phyloP scores from a whole-genome alignment of 441 rosid genomes.

The Geranium incanum region DNA sequence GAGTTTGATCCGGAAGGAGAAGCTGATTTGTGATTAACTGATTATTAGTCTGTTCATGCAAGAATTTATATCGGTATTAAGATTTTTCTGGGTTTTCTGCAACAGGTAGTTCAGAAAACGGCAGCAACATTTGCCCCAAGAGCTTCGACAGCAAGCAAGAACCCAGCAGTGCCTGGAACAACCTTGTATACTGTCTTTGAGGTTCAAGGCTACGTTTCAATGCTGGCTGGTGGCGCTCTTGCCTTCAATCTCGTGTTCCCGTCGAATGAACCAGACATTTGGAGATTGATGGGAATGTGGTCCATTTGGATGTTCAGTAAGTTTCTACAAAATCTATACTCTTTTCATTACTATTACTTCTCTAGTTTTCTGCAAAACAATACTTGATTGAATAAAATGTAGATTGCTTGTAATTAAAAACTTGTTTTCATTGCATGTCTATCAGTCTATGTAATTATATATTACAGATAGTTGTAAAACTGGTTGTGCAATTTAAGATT shows the following conservation, averaged over 20 bases:
- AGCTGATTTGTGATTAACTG: not conserved
- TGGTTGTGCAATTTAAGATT: no score
- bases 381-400: not conserved
- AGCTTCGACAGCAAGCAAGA: slow-evolving; percentile 79
- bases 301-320: slow-evolving; percentile 98
- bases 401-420: not conserved
- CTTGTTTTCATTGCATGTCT: no score
- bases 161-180: slow-evolving; percentile 89
- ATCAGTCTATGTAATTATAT: no score
- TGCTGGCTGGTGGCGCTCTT: slow-evolving; percentile 74
- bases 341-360: no score
- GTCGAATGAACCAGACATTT: slow-evolving; percentile 76
- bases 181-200: slow-evolving; percentile 78
- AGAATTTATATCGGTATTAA: not conserved
- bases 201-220: slow-evolving; percentile 72
- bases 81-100: not conserved
- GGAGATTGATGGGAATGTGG: slow-evolving; percentile 99
- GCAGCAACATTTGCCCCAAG: slow-evolving; percentile 96
- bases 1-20: not conserved
- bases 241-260: slow-evolving; percentile 85
- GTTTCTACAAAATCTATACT: slow-evolving; percentile 18
- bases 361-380: no score
- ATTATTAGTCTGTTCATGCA: not conserved
- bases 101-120: slow-evolving; percentile 83
- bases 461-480: no score